These are phyloP conservation scores for Argentina anserina DNA, from an alignment of 306 rosid genomes.

Conservation along the genomic window DNA sequence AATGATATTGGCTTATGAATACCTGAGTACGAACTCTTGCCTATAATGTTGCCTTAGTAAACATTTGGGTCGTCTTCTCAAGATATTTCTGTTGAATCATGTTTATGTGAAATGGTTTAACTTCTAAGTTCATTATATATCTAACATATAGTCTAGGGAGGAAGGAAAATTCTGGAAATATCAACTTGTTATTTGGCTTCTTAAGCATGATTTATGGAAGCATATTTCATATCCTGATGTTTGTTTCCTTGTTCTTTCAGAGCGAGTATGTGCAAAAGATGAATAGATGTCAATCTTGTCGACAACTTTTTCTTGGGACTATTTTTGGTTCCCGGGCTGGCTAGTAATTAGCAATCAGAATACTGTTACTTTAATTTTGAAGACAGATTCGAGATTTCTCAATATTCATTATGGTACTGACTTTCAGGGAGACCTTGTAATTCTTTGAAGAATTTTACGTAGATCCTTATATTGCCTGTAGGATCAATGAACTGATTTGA, in stretches of 20 bases:
- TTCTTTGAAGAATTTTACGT: slow-evolving; percentile 23
- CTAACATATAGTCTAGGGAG: not conserved
- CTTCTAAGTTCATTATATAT: not conserved
- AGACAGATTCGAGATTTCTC: slow-evolving; percentile 20
- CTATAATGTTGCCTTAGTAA: not conserved
- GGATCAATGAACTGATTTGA: slow-evolving; percentile 10
- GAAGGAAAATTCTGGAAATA: not conserved
- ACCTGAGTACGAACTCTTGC: slow-evolving; percentile 59
- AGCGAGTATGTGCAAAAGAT: slow-evolving; percentile 78
- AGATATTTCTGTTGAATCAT: not conserved
- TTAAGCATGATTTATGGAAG: not conserved
- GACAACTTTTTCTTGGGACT: slow-evolving; percentile 7
- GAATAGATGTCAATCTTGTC: slow-evolving; percentile 30
- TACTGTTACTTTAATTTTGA: slow-evolving; percentile 17
- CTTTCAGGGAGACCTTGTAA: slow-evolving; percentile 20
- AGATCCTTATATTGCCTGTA: slow-evolving; percentile 23
- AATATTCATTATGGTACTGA: slow-evolving; percentile 23
- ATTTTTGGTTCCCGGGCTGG: slow-evolving; percentile 9
- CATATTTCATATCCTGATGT: not conserved
- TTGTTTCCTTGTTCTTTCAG: slow-evolving; percentile 35
- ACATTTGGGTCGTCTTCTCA: not conserved
- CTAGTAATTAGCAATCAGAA: slow-evolving; percentile 15
- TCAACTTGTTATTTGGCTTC: not conserved
- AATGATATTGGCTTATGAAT: slow-evolving; percentile 85
- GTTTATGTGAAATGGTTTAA: not conserved